phyloP scores from a whole-genome alignment of 129 eudicot species.

The Lonicera japonica region DNA sequence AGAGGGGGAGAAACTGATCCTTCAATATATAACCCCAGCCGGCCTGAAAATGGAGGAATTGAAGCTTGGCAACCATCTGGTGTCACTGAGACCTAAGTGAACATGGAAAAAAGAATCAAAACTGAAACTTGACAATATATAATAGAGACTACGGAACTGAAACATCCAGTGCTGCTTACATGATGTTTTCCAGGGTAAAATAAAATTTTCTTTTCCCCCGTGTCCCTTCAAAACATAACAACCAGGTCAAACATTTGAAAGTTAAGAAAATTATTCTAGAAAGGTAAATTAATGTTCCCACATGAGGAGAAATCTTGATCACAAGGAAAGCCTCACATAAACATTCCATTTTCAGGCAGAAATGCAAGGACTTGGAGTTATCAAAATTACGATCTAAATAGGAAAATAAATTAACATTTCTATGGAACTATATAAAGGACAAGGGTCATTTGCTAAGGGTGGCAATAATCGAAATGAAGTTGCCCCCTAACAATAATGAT shows the following conservation, averaged over 20 bases:
- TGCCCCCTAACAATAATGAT: too few relatives aligned
- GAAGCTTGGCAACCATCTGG: slow-evolving; percentile 73
- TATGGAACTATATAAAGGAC: not conserved
- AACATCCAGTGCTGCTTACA: slow-evolving; percentile 32
- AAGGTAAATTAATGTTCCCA: not conserved
- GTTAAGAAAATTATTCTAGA: not conserved
- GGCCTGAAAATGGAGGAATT: slow-evolving; percentile 69
- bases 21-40: slow-evolving; percentile 80
- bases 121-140: slow-evolving; percentile 3
- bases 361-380: not conserved
- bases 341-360: not conserved
- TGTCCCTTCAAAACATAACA: slow-evolving; percentile 41
- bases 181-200: slow-evolving; percentile 80
- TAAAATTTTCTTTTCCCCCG: slow-evolving; percentile 42
- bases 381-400: not conserved
- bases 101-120: slow-evolving; percentile 6
- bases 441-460: too few relatives aligned
- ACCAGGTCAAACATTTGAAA: slow-evolving; percentile 7
- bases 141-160: slow-evolving; percentile 12
- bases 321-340: not conserved
- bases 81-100: slow-evolving; percentile 53
- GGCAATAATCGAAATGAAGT: too few relatives aligned
- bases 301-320: not conserved
- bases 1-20: slow-evolving; percentile 96
- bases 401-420: not conserved